These are phyloP conservation scores for Protomyces inouyei DNA, from an alignment of 1,139 yeast species.

Conservation along the genomic window DNA sequence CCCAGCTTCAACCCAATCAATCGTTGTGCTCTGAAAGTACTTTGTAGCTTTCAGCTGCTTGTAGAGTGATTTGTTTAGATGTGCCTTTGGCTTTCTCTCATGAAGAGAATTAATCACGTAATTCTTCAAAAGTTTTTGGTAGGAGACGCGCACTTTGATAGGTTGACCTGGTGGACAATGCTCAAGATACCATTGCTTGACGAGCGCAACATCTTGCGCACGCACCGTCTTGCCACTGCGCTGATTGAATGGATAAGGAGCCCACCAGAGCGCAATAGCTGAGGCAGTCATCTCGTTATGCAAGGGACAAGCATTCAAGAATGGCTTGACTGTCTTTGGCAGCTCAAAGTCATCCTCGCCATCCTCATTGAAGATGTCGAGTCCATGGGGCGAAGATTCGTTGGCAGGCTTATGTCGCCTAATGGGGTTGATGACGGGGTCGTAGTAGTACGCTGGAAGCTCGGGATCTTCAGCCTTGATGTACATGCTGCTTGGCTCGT, in stretches of 20 bases:
- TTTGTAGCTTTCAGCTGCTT: conserved; percentile 69
- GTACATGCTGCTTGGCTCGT: conserved; percentile 53
- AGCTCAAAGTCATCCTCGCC: conserved; percentile 43
- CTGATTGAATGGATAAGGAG: conserved; percentile 79
- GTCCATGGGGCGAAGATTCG: conserved; percentile 34
- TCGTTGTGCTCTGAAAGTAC: conserved; percentile 82
- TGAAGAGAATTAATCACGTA: conserved; percentile 70
- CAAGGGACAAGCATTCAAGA: conserved; percentile 46
- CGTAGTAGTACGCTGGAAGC: conserved; percentile 55
- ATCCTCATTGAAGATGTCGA: conserved; percentile 36
- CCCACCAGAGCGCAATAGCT: conserved; percentile 65
- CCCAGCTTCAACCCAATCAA: conserved; percentile 99
- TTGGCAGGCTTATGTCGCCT: conserved; percentile 36
- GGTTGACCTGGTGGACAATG: conserved; percentile 61
- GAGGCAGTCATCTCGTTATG: conserved; percentile 50
- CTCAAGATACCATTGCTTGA: conserved; percentile 76
- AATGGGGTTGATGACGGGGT: conserved; percentile 55
- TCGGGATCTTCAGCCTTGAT: conserved; percentile 49
- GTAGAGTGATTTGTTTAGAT: conserved; percentile 56
- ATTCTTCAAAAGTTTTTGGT: conserved; percentile 76
- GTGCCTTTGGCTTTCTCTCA: conserved; percentile 43
- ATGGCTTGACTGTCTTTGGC: conserved; percentile 47
- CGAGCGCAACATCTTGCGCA: conserved; percentile 83
- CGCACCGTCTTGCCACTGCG: conserved; percentile 67
- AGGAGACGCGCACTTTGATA: conserved; percentile 74